Base-by-base conservation (phyloP, 345 rosid species). In the Limnanthes douglasii region DNA sequence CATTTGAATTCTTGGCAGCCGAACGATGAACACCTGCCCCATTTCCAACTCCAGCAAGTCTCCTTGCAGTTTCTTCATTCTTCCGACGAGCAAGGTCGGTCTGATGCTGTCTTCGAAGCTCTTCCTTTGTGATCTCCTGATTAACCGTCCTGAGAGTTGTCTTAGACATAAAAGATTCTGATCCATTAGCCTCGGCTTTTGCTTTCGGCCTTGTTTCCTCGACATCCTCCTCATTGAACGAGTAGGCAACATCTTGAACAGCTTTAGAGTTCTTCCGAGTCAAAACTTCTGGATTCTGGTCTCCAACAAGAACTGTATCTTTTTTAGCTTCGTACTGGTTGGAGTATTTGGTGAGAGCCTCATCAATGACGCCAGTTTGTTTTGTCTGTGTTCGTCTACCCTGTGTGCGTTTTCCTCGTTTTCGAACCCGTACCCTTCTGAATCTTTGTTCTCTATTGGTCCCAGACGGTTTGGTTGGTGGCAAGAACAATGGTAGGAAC, bases 1-100 rank as follows among this genome's bases (percentile, higher is more conserved):
- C 98, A 22, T 76, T 43, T 0, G 81, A 64, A 30, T 71, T 54
- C 60, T 61, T 84, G 3, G 59, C 53, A 54, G 65, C 21, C 41
- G 65, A 50, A 11, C 86, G 67, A 60, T 46, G 64, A 41, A 76
- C 82, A 48, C 77, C 83, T 1, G 66, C 41, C 23, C 75, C 75
- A 7, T 44, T 45, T 1, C 75, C 78, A 18, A 41, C 90, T 48
- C 94, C 95, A 41, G 94, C 92, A 61, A 90, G 95, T 45, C 98
- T 59, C 52, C 98, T 51, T 2, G 94, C 94, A 40, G 94, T 90
- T 61, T 90, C 95, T 78, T 84, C 94, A 53, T 84, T 90, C 61
- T 90, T 84, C 68, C 77, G 90, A 15, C 86, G 94, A 7, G 98
- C 98, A 50, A 90, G 78, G 53, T 90, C 98, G 13, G 94, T 86